Evolutionary conservation across 768 basidiomycete genomes (phyloP).

Genomic region (Tremella fuciformis): DNA sequence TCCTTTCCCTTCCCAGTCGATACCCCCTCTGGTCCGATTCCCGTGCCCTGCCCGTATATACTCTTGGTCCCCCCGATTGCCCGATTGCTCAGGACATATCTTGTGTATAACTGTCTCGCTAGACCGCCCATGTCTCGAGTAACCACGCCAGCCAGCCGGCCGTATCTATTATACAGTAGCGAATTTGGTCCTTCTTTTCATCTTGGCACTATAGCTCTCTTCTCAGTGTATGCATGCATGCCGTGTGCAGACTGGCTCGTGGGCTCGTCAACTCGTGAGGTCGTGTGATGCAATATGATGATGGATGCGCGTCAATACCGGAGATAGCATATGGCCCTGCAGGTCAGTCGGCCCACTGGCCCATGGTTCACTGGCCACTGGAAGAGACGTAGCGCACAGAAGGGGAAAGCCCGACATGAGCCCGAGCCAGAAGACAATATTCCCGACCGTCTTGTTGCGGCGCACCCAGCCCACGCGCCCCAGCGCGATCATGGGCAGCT

Average conservation of each 20-base stretch:
- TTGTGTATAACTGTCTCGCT: neutral
- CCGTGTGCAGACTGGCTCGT: neutral
- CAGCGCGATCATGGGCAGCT: constrained; percentile 84
- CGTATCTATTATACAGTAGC: neutral
- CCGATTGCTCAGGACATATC: no score
- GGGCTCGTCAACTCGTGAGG: neutral
- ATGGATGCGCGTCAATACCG: neutral
- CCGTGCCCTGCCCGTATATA: neutral
- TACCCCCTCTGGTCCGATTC: neutral
- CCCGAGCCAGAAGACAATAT: constrained; percentile 87
- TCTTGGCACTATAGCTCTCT: no score
- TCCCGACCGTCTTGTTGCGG: constrained; percentile 69
- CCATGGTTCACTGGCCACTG: neutral
- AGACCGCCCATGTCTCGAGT: neutral
- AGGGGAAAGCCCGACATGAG: constrained; percentile 82
- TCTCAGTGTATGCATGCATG: constrained; percentile 5
- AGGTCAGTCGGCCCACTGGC: neutral
- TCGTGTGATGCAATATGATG: neutral
- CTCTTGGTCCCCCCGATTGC: no score
- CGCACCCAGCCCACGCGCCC: constrained; percentile 74
- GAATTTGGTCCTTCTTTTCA: no score
- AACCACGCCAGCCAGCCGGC: neutral
- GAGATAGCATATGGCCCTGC: constrained; percentile 11
- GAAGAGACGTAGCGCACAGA: constrained; percentile 54
- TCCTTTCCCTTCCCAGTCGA: neutral